Evolutionary conservation across 1,139 yeast genomes (phyloP), one percentile per base, ranked within the genome.

Genomic region (Maudiozyma humilis): DNA sequence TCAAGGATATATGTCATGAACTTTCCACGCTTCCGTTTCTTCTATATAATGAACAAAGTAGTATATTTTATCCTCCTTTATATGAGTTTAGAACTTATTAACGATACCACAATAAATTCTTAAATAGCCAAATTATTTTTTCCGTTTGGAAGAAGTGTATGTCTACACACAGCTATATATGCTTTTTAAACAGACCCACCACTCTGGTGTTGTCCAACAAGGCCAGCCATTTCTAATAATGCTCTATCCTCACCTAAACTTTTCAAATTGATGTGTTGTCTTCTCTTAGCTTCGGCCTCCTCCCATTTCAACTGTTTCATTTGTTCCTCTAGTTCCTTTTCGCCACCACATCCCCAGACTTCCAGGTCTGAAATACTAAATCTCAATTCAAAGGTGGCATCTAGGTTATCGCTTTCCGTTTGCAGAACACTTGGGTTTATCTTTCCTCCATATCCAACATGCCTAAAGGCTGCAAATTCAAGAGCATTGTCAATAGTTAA

Each of bases 301-400:
- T 89, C 96, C 96, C 96, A 87, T 56, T 82, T 89, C 93, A 95
- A 83, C 50, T 76, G 76, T 55, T 76, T 76, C 45, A 73, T 68
- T 62, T 89, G 96, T 48, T 82, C 89, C 25, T 75, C 82, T 41
- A 87, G 66, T 50, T 85, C 94, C 49, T 78, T 77, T 17, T 75
- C 76, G 4, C 84, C 77, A 0, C 96, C 96, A 45, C 87, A 73
- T 0, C 97, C 97, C 91, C 94, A 85, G 0, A 87, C 95, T 60
- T 88, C 96, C 18, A 89, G 67, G 51, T 83, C 89, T 3, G 80
- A 77, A 8, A 89, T 76, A 47, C 73, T 64, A 55, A 89, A 79
- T 41, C 89, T 68, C 50, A 82, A 80, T 58, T 89, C 96, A 57
- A 70, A 84, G 2, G 50, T 49, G 36, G 43, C 54, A 42, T 51